Evolutionary conservation across 257 asterid species (phyloP).

Genomic region (Scutellaria barbata): DNA sequence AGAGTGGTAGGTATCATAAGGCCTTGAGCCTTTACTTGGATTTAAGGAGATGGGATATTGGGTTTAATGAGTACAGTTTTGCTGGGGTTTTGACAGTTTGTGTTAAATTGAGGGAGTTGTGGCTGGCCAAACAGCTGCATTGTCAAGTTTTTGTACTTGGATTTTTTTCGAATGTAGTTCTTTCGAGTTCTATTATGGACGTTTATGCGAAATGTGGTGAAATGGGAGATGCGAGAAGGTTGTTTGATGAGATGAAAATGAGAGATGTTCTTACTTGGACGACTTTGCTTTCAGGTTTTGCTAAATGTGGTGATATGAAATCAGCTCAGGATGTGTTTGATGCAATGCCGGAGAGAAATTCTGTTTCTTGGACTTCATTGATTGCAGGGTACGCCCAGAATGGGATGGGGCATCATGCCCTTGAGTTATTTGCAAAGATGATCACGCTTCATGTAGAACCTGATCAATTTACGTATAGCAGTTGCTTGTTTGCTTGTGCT

Average conservation of each 20-base stretch:
- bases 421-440: constrained; percentile 55
- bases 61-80: constrained; percentile 65
- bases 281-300: constrained; percentile 73
- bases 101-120: constrained; percentile 61
- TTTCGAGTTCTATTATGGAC: constrained; percentile 66
- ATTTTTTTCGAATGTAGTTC: constrained; percentile 61
- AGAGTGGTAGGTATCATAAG: constrained; percentile 51
- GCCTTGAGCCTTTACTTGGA: constrained; percentile 59
- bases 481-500: constrained; percentile 71
- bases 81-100: constrained; percentile 66
- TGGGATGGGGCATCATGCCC: constrained; percentile 53
- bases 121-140: constrained; percentile 65
- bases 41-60: constrained; percentile 57
- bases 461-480: constrained; percentile 65
- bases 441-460: constrained; percentile 49
- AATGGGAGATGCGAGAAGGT: constrained; percentile 57
- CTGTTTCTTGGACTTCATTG: constrained; percentile 76
- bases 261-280: constrained; percentile 80
- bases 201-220: constrained; percentile 73
- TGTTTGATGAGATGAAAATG: constrained; percentile 65
- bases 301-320: constrained; percentile 59
- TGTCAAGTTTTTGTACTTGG: constrained; percentile 68
- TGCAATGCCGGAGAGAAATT: constrained; percentile 61
- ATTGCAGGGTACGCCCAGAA: constrained; percentile 65
- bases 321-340: constrained; percentile 62